These are phyloP conservation scores for Trichoderma endophyticum DNA, from an alignment of 2,329 filamentous ascomycete genomes.

Conservation along the genomic window DNA sequence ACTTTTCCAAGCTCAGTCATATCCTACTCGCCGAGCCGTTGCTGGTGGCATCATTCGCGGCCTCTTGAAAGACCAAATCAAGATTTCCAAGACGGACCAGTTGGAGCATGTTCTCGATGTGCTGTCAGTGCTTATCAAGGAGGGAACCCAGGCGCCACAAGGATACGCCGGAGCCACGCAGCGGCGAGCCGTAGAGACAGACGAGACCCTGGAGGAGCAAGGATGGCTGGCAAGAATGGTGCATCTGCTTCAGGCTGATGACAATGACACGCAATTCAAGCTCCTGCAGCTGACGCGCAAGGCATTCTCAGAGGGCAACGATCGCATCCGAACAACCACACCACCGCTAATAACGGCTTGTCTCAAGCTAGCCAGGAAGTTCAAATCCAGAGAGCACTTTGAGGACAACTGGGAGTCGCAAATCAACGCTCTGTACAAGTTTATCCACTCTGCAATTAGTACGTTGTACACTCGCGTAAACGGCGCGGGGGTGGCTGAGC, in stretches of 20 bases:
- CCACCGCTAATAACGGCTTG: constrained; percentile 87
- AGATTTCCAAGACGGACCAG: constrained; percentile 72
- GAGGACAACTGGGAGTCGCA: constrained; percentile 63
- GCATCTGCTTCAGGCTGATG: constrained; percentile 75
- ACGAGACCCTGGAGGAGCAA: constrained; percentile 97
- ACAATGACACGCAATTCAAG: constrained; percentile 93
- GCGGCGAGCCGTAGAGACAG: constrained; percentile 75
- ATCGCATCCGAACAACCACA: constrained; percentile 93
- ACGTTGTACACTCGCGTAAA: constrained; percentile 85
- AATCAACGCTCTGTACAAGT: constrained; percentile 82
- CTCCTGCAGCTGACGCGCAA: constrained; percentile 85
- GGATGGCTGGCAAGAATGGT: constrained; percentile 93
- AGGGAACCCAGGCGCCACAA: constrained; percentile 78
- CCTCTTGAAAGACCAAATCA: constrained; percentile 77
- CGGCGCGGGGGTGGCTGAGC: constrained; percentile 72
- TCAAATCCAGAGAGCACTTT: constrained; percentile 87
- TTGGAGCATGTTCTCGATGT: constrained; percentile 87
- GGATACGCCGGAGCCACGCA: constrained; percentile 82
- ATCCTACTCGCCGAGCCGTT: constrained; percentile 84
- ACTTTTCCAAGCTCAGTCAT: constrained; percentile 85
- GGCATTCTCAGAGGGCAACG: constrained; percentile 86
- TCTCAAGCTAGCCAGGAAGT: constrained; percentile 81
- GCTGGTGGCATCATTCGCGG: constrained; percentile 83
- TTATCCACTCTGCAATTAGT: constrained; percentile 85
- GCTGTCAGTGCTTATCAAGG: constrained; percentile 86